phyloP scores from a whole-genome alignment of 164 flowering plant species.

The Magnolia sinica region DNA sequence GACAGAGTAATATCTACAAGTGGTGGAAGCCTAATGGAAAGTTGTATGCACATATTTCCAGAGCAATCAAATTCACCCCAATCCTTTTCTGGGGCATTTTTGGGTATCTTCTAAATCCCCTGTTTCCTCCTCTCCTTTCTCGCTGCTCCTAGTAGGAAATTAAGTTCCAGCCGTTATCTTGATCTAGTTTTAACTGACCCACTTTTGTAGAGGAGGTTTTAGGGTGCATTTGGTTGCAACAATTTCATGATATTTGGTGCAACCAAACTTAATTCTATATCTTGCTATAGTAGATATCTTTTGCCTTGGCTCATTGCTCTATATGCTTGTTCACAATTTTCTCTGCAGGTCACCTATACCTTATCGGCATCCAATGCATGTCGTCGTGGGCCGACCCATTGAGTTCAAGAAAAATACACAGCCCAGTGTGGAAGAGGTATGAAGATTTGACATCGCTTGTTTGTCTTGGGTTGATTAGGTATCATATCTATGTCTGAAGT shows the following conservation, averaged over 20 bases:
- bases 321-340: neutral
- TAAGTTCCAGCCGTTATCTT: too few species aligned
- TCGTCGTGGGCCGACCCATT: constrained; percentile 85
- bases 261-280: too few species aligned
- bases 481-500: too few species aligned
- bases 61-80: constrained; percentile 77
- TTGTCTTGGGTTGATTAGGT: neutral
- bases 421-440: constrained; percentile 74
- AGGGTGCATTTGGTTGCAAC: too few species aligned
- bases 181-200: too few species aligned
- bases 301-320: too few species aligned
- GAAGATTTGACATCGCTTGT: neutral
- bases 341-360: constrained; percentile 66
- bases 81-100: constrained; percentile 72
- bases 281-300: too few species aligned
- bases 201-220: too few species aligned
- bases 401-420: constrained; percentile 55
- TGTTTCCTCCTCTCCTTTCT: too few species aligned
- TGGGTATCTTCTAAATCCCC: constrained; percentile 45
- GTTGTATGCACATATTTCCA: constrained; percentile 40
- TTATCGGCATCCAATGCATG: constrained; percentile 58
- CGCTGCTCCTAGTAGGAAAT: too few species aligned
- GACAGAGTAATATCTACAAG: constrained; percentile 61
- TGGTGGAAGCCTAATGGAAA: constrained; percentile 90
- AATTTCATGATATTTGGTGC: too few species aligned